Evolutionary conservation across 805 yeast genomes (phyloP).

Genomic region (Wickerhamomyces subpelliculosus): DNA sequence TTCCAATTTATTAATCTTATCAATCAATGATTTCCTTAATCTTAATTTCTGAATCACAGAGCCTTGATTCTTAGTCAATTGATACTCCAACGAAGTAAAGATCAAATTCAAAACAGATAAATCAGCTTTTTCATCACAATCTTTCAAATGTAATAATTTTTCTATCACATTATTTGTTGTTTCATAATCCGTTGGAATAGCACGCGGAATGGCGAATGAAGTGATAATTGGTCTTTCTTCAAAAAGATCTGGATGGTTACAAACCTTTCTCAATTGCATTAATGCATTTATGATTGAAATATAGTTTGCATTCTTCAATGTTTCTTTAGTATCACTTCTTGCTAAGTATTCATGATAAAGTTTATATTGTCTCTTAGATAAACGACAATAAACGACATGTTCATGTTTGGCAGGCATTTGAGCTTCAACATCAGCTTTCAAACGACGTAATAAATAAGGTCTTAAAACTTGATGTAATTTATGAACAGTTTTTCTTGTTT

Average conservation of each 20-base stretch:
- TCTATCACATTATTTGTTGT: slow-evolving; percentile 33
- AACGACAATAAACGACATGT: slow-evolving; percentile 85
- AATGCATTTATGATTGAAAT: slow-evolving; percentile 92
- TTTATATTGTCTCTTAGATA: slow-evolving; percentile 87
- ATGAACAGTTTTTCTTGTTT: slow-evolving; percentile 77
- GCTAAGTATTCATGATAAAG: slow-evolving; percentile 96
- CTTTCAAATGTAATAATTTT: slow-evolving; percentile 23
- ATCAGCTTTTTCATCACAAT: slow-evolving; percentile 30
- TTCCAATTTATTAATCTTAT: slow-evolving; percentile 36
- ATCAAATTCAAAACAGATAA: slow-evolving; percentile 55
- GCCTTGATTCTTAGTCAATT: slow-evolving; percentile 38
- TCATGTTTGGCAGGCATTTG: slow-evolving; percentile 99
- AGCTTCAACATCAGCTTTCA: slow-evolving; percentile 94
- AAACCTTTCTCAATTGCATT: slow-evolving; percentile 95
- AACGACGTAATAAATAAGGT: slow-evolving; percentile 84
- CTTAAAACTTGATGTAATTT: slow-evolving; percentile 89
- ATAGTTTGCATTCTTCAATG: slow-evolving; percentile 90
- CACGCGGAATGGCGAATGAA: slow-evolving; percentile 67
- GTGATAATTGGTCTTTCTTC: slow-evolving; percentile 94
- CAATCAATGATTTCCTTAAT: slow-evolving; percentile 38
- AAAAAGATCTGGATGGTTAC: slow-evolving; percentile 93
- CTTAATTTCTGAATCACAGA: slow-evolving; percentile 36
- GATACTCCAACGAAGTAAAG: slow-evolving; percentile 37
- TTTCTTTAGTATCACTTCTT: slow-evolving; percentile 89
- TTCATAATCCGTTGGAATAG: slow-evolving; percentile 48